Percentiles rank a stretch among this genome's conserved stretches.
Evolutionary conservation across 2,329 filamentous ascomycete genomes (phyloP).

Genomic region (Fusarium luffae): DNA sequence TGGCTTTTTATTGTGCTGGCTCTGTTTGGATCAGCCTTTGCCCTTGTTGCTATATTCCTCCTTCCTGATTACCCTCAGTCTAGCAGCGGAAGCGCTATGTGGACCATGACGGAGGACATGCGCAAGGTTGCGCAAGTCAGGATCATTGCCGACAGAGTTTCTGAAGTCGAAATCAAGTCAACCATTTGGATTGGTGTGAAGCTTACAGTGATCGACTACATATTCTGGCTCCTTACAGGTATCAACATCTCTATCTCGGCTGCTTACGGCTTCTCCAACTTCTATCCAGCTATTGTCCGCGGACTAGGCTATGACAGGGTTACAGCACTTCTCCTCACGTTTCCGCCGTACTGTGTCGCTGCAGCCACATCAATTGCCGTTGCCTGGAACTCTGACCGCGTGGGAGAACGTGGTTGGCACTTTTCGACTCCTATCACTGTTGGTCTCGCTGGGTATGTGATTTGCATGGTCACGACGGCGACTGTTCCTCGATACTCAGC

Average conservation of each 20-base stretch:
- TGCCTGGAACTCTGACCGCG: neutral
- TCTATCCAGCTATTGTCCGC: too few species aligned
- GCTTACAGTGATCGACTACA: too few species aligned
- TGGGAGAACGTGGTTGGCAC: neutral
- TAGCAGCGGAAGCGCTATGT: conserved; percentile 38
- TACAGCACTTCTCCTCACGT: too few species aligned
- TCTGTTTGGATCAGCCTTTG: conserved; percentile 16
- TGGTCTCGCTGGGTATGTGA: neutral
- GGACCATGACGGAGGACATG: conserved; percentile 42
- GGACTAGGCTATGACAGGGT: too few species aligned
- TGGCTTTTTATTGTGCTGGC: conserved; percentile 53
- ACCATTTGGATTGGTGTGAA: too few species aligned
- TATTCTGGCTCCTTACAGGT: too few species aligned
- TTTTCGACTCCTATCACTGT: neutral
- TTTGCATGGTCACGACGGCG: neutral
- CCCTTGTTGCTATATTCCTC: conserved; percentile 31
- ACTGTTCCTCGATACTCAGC: neutral
- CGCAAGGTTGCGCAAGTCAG: conserved; percentile 25
- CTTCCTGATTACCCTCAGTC: conserved; percentile 42
- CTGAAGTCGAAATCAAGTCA: too few species aligned
- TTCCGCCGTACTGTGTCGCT: too few species aligned
- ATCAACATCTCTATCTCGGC: conserved; percentile 32
- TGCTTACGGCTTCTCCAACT: conserved; percentile 14
- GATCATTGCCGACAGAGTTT: too few species aligned
- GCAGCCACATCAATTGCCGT: too few species aligned